A percentile compares a stretch with the other conserved stretches of the same genome.
Evolutionary conservation across 2,329 filamentous ascomycete genomes (phyloP).

Genomic region (Nemania sp.): DNA sequence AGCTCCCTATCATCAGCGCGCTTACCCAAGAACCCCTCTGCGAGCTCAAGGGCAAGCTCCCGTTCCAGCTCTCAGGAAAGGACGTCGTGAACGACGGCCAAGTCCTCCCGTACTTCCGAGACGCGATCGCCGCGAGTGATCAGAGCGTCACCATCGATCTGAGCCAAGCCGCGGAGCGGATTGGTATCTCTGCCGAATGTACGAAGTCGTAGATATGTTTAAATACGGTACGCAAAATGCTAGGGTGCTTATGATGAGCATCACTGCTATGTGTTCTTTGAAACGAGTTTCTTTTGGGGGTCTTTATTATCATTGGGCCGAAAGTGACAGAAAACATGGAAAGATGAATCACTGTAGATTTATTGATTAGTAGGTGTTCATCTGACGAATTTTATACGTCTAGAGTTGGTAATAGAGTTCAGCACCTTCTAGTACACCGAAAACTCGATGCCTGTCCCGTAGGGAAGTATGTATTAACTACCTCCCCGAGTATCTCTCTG

Average conservation of each 20-base stretch:
- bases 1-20: conserved; percentile 52
- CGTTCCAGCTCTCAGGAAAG: conserved; percentile 59
- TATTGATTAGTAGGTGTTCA: too few species aligned
- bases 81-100: conserved; percentile 57
- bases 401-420: background rate
- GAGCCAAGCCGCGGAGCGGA: conserved; percentile 11
- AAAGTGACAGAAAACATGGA: too few species aligned
- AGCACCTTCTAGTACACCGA: too few species aligned
- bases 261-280: background rate
- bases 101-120: conserved; percentile 59
- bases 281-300: background rate
- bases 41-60: conserved; percentile 54
- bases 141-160: conserved; percentile 56
- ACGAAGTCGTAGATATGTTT: background rate
- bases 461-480: too few species aligned
- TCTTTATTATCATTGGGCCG: too few species aligned
- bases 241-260: too few species aligned
- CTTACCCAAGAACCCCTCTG: conserved; percentile 54
- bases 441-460: background rate
- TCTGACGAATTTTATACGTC: background rate
- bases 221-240: background rate
- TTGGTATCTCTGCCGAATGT: conserved; percentile 14
- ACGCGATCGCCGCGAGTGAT: conserved; percentile 56
- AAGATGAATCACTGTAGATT: too few species aligned
- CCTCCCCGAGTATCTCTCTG: background rate